Percentiles rank a stretch among this genome's conserved stretches.
phyloP scores from a whole-genome alignment of 2,329 filamentous ascomycete genomes.

The Penicillium expansum region DNA sequence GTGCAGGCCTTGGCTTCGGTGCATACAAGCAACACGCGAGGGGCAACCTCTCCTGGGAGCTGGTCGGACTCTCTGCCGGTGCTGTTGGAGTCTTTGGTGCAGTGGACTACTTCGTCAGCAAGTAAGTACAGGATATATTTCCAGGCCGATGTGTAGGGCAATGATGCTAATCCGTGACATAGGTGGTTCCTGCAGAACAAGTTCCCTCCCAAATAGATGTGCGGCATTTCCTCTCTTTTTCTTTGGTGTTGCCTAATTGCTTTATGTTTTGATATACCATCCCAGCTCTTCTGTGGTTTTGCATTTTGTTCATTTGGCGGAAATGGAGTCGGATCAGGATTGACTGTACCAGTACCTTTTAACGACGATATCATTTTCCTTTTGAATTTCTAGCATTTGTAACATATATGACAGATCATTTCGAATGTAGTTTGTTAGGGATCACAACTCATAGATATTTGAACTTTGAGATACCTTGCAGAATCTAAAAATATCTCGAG shows the following conservation, averaged over 20 bases:
- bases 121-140: conserved; percentile 34
- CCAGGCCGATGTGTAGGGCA: not conserved
- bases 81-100: conserved; percentile 45
- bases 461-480: not conserved
- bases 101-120: conserved; percentile 51
- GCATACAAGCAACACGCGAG: conserved; percentile 47
- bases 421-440: not conserved
- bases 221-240: not conserved
- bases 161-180: conserved; percentile 13
- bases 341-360: conserved; percentile 12
- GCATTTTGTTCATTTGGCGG: conserved; percentile 16
- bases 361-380: conserved; percentile 16
- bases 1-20: conserved; percentile 46
- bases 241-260: conserved; percentile 5
- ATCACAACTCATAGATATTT: not conserved
- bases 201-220: conserved; percentile 47
- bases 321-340: conserved; percentile 13
- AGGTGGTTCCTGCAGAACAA: conserved; percentile 54
- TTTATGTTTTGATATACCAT: conserved; percentile 26
- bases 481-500: not conserved
- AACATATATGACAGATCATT: not conserved
- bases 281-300: conserved; percentile 23
- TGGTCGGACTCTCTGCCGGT: conserved; percentile 44
- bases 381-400: not conserved
- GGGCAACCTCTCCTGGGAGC: conserved; percentile 48